These are phyloP conservation scores for Fragilaria crotonensis DNA, from an alignment of 108 stramenopile genomes.

Conservation along the genomic window DNA sequence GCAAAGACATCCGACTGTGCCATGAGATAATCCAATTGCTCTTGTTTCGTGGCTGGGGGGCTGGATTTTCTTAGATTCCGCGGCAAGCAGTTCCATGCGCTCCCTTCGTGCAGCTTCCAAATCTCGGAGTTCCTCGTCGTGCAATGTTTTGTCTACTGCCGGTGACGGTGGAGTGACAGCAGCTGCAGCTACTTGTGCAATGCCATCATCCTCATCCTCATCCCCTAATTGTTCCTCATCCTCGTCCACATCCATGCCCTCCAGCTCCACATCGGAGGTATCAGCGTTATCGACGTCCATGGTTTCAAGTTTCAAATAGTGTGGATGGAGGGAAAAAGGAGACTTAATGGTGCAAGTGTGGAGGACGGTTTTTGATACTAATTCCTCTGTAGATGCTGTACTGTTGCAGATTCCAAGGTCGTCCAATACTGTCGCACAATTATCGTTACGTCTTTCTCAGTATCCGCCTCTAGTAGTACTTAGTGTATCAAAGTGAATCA, in stretches of 20 bases:
- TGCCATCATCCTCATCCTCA: constrained; percentile 12
- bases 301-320: too few species aligned
- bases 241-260: constrained; percentile 47
- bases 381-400: too few species aligned
- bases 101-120: constrained; percentile 59
- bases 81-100: constrained; percentile 62
- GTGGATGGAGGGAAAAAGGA: too few species aligned
- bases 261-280: too few species aligned
- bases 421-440: too few species aligned
- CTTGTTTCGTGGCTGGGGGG: constrained; percentile 14
- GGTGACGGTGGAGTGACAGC: constrained; percentile 1
- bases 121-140: constrained; percentile 34
- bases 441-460: too few species aligned
- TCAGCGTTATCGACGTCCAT: too few species aligned
- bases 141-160: constrained; percentile 10
- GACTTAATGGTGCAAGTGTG: too few species aligned
- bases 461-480: too few species aligned
- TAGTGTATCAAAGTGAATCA: too few species aligned
- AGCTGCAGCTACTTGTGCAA: constrained; percentile 17
- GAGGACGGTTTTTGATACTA: too few species aligned
- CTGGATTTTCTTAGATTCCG: constrained; percentile 32
- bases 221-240: constrained; percentile 33
- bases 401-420: too few species aligned
- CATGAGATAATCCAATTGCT: constrained; percentile 85
- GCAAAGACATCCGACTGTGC: constrained; percentile 97